Percentiles rank a stretch among this genome's conserved stretches.
These are phyloP conservation scores for Coemansia sp. DNA, from an alignment of 192 early-diverging fungal genomes.

Conservation along the genomic window DNA sequence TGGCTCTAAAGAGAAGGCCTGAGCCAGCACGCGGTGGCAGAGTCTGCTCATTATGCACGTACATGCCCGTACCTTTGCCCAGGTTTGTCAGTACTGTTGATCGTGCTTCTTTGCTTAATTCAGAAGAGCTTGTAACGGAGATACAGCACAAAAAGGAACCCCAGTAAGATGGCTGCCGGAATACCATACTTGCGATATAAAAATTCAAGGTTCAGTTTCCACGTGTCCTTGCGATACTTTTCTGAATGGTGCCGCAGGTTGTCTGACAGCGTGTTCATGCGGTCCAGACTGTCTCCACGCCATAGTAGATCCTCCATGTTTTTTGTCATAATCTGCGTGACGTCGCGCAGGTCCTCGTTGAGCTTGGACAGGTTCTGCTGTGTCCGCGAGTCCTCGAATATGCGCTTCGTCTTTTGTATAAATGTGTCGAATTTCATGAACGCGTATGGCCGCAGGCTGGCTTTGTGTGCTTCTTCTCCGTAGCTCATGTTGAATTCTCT, in stretches of 20 bases:
- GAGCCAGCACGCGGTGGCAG: background rate
- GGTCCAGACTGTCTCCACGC: slow-evolving; percentile 80
- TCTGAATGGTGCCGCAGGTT: slow-evolving; percentile 68
- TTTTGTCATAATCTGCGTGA: slow-evolving; percentile 96
- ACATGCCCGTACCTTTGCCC: background rate
- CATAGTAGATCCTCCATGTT: slow-evolving; percentile 96
- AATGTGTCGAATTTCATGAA: slow-evolving; percentile 98
- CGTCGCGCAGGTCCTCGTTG: slow-evolving; percentile 94
- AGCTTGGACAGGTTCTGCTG: slow-evolving; percentile 89
- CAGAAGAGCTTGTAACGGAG: slow-evolving; percentile 57
- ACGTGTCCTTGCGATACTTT: slow-evolving; percentile 86
- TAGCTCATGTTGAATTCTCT: slow-evolving; percentile 93
- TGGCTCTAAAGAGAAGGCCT: background rate
- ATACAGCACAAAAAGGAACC: slow-evolving; percentile 82
- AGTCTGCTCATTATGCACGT: background rate
- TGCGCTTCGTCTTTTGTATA: slow-evolving; percentile 96
- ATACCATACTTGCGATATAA: slow-evolving; percentile 95
- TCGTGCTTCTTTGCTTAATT: background rate
- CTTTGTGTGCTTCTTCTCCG: slow-evolving; percentile 82
- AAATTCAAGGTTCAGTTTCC: slow-evolving; percentile 83
- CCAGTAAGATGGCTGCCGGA: slow-evolving; percentile 69
- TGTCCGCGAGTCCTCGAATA: slow-evolving; percentile 93
- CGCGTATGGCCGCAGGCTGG: slow-evolving; percentile 88
- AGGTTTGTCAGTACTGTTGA: background rate
- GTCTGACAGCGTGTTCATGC: slow-evolving; percentile 70